These are phyloP conservation scores for Schizonepeta tenuifolia DNA, from an alignment of 257 asterid genomes.

Conservation along the genomic window DNA sequence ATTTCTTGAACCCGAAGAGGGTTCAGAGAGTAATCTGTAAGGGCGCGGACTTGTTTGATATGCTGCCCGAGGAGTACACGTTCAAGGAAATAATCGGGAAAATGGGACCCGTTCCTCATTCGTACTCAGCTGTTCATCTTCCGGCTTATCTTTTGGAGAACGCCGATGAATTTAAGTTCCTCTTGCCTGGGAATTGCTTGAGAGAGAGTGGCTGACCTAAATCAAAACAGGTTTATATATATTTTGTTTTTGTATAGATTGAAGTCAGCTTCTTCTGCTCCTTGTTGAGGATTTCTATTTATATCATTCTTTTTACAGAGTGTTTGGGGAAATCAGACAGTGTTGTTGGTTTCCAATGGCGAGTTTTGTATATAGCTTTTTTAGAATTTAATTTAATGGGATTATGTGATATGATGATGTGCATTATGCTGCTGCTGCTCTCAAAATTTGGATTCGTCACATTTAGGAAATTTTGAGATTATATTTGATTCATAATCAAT, in stretches of 20 bases:
- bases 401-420: slow-evolving; percentile 28
- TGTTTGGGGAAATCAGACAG: slow-evolving; percentile 34
- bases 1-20: slow-evolving; percentile 69
- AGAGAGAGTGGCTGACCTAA: slow-evolving; percentile 70
- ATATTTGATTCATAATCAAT: not conserved
- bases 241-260: slow-evolving; percentile 40
- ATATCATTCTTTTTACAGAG: slow-evolving; percentile 43
- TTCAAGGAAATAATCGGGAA: slow-evolving; percentile 80
- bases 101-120: slow-evolving; percentile 82
- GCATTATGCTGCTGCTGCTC: slow-evolving; percentile 28
- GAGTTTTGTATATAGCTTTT: slow-evolving; percentile 45
- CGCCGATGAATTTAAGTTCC: slow-evolving; percentile 62
- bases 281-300: slow-evolving; percentile 39
- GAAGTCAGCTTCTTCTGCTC: slow-evolving; percentile 49
- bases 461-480: too few species aligned
- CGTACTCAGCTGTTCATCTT: slow-evolving; percentile 81
- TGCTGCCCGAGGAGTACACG: slow-evolving; percentile 88
- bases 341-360: slow-evolving; percentile 47
- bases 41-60: slow-evolving; percentile 80
- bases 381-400: not conserved
- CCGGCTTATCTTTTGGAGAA: slow-evolving; percentile 83
- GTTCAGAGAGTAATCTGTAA: slow-evolving; percentile 75
- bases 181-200: slow-evolving; percentile 79
- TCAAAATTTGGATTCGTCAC: not conserved
- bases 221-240: slow-evolving; percentile 8